Evolutionary conservation across 75 land plant species (phyloP), one percentile per base, ranked within the genome.

Genomic region (Azolla pinnata): DNA sequence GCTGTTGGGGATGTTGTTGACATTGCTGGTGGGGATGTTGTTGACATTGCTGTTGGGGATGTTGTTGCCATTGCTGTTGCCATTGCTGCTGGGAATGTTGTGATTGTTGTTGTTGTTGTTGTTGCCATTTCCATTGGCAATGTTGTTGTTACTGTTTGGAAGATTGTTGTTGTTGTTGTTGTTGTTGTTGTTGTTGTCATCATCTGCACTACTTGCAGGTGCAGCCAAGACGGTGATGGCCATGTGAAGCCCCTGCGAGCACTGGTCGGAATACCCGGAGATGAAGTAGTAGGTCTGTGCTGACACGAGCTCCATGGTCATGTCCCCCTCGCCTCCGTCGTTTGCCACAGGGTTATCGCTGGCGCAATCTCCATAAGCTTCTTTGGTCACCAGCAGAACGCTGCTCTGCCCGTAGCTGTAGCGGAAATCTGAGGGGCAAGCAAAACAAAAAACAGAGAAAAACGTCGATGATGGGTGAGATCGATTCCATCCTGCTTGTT

Each of bases 201-300:
- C 2, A 29, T 2, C 29, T 14, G 21, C 2, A 18, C 21, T 46
- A 14, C 10, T 7, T 3, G 50, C 50, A 7, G 20, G 4, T 20
- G 20, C 50, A 9, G 10, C 50, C 18, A 9, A 18, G 20, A 47
- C 50, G 20, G 10, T 9, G 29, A 52, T 16, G 25, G 18, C 54
- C 25, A 52, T 21, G 26, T 24, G 54, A 14, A 52, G 3, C 29
- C 54, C 54, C 29, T 52, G 10, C 25, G 29, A 19, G 54, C 54
- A 52, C 28, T 52, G 54, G 1, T 52, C 29, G 2, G 25, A 2
- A 29, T 52, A 12, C 10, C 54, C 54, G 28, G 25, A 19, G 28
- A 52, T 52, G 28, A 52, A 52, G 54, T 23, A 52, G 28, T 52
- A 52, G 18, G 54, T 52, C 28, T 52, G 10, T 29, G 54, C 29